Percentiles rank a stretch among this genome's conserved stretches.
Evolutionary conservation across 768 basidiomycete genomes (phyloP).

Genomic region (Brasilioporus rufonigricans): DNA sequence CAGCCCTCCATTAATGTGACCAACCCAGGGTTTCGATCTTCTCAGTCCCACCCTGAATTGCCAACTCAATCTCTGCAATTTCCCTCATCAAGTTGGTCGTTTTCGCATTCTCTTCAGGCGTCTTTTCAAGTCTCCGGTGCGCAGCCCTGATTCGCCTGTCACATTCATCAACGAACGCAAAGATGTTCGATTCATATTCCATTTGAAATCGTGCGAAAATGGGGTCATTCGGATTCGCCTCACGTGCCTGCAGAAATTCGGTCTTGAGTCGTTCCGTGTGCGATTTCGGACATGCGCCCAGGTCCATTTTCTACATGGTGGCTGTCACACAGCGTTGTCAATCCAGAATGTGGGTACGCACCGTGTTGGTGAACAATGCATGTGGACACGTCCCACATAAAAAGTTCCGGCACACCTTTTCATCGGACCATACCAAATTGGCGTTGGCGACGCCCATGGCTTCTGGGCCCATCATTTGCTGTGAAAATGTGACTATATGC

Average conservation of each 20-base stretch:
- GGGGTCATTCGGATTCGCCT: constrained; percentile 74
- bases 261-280: constrained; percentile 93
- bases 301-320: constrained; percentile 85
- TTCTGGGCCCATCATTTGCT: constrained; percentile 99
- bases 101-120: constrained; percentile 99
- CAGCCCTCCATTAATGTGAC: constrained; percentile 25
- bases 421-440: constrained; percentile 91
- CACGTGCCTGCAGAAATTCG: constrained; percentile 79
- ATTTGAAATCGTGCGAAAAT: constrained; percentile 84
- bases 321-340: constrained; percentile 1
- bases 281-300: constrained; percentile 95
- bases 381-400: constrained; percentile 99
- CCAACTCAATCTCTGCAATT: constrained; percentile 98
- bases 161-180: constrained; percentile 96
- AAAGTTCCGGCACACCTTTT: constrained; percentile 98
- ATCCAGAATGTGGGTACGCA: constrained; percentile 39
- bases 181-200: constrained; percentile 95
- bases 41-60: constrained; percentile 97
- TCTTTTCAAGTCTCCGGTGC: constrained; percentile 96
- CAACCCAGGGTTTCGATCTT: constrained; percentile 92
- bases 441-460: constrained; percentile 96
- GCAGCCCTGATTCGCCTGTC: constrained; percentile 93
- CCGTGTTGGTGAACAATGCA: constrained; percentile 96
- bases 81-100: constrained; percentile 99
- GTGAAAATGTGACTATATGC: constrained; percentile 8